phyloP scores from a whole-genome alignment of 2,329 filamentous ascomycete species.

The Alternaria triticina region DNA sequence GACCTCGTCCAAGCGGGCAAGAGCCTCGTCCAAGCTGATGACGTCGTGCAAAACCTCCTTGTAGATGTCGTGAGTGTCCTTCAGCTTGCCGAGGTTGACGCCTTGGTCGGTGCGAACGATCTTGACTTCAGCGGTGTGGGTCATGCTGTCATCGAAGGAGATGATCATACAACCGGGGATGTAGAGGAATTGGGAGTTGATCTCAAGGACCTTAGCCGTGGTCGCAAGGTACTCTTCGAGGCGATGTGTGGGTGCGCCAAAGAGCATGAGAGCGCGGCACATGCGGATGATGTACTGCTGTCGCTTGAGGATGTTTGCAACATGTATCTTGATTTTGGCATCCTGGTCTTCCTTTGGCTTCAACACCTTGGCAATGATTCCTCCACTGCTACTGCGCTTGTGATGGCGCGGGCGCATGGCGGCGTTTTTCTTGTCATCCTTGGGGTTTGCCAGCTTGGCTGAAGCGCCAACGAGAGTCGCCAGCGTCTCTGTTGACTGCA shows the following conservation, averaged over 20 bases:
- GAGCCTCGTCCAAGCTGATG: slow-evolving; percentile 73
- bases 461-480: slow-evolving; percentile 40
- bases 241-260: slow-evolving; percentile 87
- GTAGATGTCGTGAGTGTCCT: slow-evolving; percentile 77
- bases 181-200: slow-evolving; percentile 87
- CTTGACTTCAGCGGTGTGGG: slow-evolving; percentile 80
- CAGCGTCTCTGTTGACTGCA: slow-evolving; percentile 38
- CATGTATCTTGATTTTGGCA: slow-evolving; percentile 64
- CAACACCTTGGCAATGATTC: slow-evolving; percentile 33
- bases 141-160: slow-evolving; percentile 72
- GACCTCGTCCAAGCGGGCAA: slow-evolving; percentile 66
- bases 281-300: slow-evolving; percentile 87
- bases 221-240: slow-evolving; percentile 90
- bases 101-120: slow-evolving; percentile 73
- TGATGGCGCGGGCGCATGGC: slow-evolving; percentile 22
- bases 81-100: slow-evolving; percentile 74
- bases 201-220: slow-evolving; percentile 82
- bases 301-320: slow-evolving; percentile 73
- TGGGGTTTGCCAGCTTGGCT: slow-evolving; percentile 37
- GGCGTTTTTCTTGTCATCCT: slow-evolving; percentile 24
- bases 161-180: slow-evolving; percentile 92
- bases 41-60: slow-evolving; percentile 79
- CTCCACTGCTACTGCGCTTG: slow-evolving; percentile 31
- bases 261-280: slow-evolving; percentile 84
- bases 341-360: slow-evolving; percentile 54